A percentile compares a stretch with the other conserved stretches of the same genome.
Evolutionary conservation across 208 protist species (phyloP).

Genomic region (Porcisia deanei): DNA sequence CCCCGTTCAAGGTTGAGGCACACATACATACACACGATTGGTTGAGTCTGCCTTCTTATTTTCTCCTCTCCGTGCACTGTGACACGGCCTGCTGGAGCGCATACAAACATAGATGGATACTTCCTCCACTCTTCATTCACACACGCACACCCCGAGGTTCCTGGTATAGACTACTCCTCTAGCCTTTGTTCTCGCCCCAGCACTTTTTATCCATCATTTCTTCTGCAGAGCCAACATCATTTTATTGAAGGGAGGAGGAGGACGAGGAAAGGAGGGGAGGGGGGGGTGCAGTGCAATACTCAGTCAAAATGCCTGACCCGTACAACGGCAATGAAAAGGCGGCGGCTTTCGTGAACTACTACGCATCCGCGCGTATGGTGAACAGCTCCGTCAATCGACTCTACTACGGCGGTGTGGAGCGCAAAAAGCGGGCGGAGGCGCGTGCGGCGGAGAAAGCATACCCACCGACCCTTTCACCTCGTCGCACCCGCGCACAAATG

Average conservation of each 20-base stretch:
- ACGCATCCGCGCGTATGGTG: conserved; percentile 71
- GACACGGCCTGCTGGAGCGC: background rate
- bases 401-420: conserved; percentile 52
- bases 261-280: background rate
- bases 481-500: conserved; percentile 62
- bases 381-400: conserved; percentile 72
- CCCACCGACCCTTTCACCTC: conserved; percentile 36
- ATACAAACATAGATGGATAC: background rate
- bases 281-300: background rate
- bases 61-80: no score
- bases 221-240: background rate
- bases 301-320: conserved; percentile 63
- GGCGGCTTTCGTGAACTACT: conserved; percentile 75
- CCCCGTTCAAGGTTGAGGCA: background rate
- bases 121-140: no score
- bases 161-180: background rate
- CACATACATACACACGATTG: no score
- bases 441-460: conserved; percentile 52
- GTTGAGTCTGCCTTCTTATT: no score
- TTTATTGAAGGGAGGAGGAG: no score
- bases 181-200: no score
- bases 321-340: conserved; percentile 67
- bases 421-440: conserved; percentile 42
- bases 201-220: background rate
- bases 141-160: background rate